Evolutionary conservation across 192 early-diverging fungal species (phyloP).

Genomic region (Gaertneriomyces semiglobifer): DNA sequence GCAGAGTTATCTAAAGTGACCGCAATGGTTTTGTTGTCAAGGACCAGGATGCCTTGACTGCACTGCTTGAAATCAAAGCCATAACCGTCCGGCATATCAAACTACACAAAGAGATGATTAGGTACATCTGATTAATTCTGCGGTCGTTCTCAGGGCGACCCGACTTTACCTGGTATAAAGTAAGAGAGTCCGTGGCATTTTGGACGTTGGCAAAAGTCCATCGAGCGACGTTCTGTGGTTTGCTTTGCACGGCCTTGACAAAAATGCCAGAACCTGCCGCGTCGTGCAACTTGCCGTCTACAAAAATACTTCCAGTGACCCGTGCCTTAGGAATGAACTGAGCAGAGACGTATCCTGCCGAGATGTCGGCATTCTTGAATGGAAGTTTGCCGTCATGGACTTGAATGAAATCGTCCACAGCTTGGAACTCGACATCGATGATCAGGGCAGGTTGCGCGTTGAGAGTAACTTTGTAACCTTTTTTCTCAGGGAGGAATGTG

Average conservation of each 20-base stretch:
- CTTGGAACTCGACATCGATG: slow-evolving; percentile 65
- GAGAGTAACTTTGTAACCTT: slow-evolving; percentile 47
- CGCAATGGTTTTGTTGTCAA: slow-evolving; percentile 63
- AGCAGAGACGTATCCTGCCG: slow-evolving; percentile 66
- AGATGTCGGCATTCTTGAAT: slow-evolving; percentile 50
- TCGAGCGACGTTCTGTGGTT: slow-evolving; percentile 77
- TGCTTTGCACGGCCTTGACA: slow-evolving; percentile 80
- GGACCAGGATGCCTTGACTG: slow-evolving; percentile 70
- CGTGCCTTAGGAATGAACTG: slow-evolving; percentile 80
- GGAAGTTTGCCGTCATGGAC: slow-evolving; percentile 77
- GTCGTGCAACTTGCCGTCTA: slow-evolving; percentile 65
- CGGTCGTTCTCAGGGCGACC: neutral
- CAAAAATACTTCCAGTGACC: slow-evolving; percentile 67
- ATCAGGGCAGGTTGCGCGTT: slow-evolving; percentile 51
- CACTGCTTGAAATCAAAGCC: slow-evolving; percentile 36
- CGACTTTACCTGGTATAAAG: slow-evolving; percentile 52
- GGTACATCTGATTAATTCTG: neutral
- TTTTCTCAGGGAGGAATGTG: slow-evolving; percentile 41
- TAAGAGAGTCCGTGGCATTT: slow-evolving; percentile 54
- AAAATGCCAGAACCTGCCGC: slow-evolving; percentile 71
- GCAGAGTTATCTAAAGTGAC: slow-evolving; percentile 74
- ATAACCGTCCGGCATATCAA: slow-evolving; percentile 66
- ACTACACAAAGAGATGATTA: slow-evolving; percentile 60
- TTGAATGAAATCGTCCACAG: slow-evolving; percentile 70
- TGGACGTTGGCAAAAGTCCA: slow-evolving; percentile 88